A percentile compares a stretch with the other conserved stretches of the same genome.
These are phyloP conservation scores for Prunus campanulata DNA, from an alignment of 306 rosid genomes.

Conservation along the genomic window DNA sequence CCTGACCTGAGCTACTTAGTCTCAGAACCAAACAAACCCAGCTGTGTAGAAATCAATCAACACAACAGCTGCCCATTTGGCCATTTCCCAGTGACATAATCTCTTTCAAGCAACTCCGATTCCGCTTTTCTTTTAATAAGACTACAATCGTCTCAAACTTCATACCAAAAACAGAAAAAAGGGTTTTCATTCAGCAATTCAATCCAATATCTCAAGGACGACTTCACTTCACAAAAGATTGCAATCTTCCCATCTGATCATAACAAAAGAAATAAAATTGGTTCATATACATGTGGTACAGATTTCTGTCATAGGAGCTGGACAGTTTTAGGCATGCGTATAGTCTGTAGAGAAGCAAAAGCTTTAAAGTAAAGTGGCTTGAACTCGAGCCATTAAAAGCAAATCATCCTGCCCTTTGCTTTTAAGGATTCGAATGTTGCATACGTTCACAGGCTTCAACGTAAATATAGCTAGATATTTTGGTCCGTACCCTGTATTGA, in stretches of 20 bases:
- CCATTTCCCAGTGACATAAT: neutral
- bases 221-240: slow-evolving; percentile 1
- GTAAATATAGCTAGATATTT: neutral
- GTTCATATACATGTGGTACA: neutral
- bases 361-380: neutral
- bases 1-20: no score
- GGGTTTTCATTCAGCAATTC: neutral
- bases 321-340: neutral
- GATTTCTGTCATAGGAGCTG: neutral
- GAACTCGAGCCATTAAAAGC: neutral
- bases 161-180: neutral
- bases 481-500: neutral
- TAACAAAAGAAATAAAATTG: neutral
- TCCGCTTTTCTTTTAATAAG: neutral
- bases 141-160: neutral
- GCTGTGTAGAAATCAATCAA: neutral
- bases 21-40: neutral
- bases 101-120: neutral
- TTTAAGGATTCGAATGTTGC: slow-evolving; percentile 34
- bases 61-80: neutral
- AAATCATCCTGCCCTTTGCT: slow-evolving; percentile 6
- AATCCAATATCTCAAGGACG: neutral
- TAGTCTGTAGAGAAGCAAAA: neutral
- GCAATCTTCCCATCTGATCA: neutral
- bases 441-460: neutral